These are phyloP conservation scores for Wickerhamia fluorescens DNA, from an alignment of 805 yeast genomes.

Conservation along the genomic window DNA sequence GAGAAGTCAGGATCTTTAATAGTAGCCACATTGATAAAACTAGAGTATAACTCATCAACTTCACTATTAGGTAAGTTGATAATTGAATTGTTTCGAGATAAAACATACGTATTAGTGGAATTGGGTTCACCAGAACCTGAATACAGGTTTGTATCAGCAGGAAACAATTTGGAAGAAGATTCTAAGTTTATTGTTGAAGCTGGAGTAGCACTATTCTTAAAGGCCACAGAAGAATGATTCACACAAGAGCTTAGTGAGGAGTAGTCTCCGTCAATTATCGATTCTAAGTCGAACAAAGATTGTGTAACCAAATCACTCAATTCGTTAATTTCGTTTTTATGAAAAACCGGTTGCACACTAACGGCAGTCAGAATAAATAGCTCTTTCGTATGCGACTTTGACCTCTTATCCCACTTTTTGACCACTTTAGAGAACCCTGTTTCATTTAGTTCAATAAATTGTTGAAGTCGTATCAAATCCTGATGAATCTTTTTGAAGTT, in stretches of 20 bases:
- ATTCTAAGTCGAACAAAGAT: constrained; percentile 68
- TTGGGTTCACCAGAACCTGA: constrained; percentile 1
- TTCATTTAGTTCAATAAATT: constrained; percentile 89
- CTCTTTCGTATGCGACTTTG: constrained; percentile 91
- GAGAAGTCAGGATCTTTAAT: constrained; percentile 33
- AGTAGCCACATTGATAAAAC: constrained; percentile 52
- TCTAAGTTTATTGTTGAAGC: constrained; percentile 1
- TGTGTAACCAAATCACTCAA: constrained; percentile 71
- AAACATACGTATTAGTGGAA: background rate
- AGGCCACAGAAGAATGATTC: too few species aligned
- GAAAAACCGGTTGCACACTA: constrained; percentile 94
- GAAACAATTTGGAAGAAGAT: too few species aligned
- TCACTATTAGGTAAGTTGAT: constrained; percentile 31
- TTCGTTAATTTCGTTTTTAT: constrained; percentile 77
- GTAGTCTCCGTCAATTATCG: constrained; percentile 40
- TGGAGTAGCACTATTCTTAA: constrained; percentile 1
- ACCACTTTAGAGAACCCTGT: constrained; percentile 93
- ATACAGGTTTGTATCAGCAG: too few species aligned
- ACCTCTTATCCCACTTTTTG: constrained; percentile 97
- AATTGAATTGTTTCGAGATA: constrained; percentile 3
- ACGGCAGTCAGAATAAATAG: constrained; percentile 87
- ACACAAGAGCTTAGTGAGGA: constrained; percentile 17
- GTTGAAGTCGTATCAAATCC: constrained; percentile 83
- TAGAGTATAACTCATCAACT: constrained; percentile 65
- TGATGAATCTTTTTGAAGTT: constrained; percentile 85